These are phyloP conservation scores for Aspergillus sojae DNA, from an alignment of 2,329 filamentous ascomycete species.

Conservation along the genomic window DNA sequence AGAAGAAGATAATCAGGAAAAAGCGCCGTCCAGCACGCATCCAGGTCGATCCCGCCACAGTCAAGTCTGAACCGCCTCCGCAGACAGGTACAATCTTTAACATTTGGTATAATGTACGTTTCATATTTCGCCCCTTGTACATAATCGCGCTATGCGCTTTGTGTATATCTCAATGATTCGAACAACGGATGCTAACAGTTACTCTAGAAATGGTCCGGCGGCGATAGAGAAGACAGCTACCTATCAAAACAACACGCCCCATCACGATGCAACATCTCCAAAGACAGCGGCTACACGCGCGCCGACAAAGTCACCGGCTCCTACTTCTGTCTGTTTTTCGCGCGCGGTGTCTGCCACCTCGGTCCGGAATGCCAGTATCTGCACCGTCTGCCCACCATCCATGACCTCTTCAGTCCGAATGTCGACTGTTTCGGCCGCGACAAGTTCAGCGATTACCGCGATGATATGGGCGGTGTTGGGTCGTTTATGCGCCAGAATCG, in stretches of 20 bases:
- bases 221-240: constrained; percentile 90
- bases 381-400: constrained; percentile 81
- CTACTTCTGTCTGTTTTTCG: constrained; percentile 93
- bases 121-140: not conserved
- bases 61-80: constrained; percentile 81
- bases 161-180: not conserved
- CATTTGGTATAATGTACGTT: constrained; percentile 81
- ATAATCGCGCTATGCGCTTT: not conserved
- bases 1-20: constrained; percentile 87
- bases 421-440: constrained; percentile 94
- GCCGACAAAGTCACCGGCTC: constrained; percentile 76
- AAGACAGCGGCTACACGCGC: constrained; percentile 76
- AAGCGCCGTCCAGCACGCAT: constrained; percentile 87
- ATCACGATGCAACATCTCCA: constrained; percentile 82
- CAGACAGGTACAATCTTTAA: constrained; percentile 97
- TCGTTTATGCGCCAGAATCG: constrained; percentile 92
- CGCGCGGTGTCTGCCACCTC: constrained; percentile 74
- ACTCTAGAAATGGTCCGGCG: constrained; percentile 79
- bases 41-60: constrained; percentile 82
- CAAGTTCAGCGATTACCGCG: constrained; percentile 88
- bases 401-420: constrained; percentile 90
- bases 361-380: constrained; percentile 94
- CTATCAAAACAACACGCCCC: constrained; percentile 79
- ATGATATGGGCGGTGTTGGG: constrained; percentile 97
- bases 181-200: not conserved